Conservation (phyloP, 352 stramenopile genomes). For the Pythium diclinum region DNA sequence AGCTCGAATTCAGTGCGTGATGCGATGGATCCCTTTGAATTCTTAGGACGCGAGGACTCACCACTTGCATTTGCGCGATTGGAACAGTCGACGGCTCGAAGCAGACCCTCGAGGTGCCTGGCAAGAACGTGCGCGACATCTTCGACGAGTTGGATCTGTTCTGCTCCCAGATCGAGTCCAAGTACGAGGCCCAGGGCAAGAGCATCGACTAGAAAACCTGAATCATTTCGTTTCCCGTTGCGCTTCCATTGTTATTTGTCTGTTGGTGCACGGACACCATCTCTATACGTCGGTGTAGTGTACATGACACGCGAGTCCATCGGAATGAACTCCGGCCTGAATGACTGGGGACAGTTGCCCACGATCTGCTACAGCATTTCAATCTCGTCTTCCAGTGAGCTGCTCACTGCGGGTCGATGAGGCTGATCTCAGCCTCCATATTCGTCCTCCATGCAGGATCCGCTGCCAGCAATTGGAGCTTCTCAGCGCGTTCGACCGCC, state of each 20-base stretch:
- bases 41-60: not conserved
- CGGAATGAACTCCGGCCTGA: too few species aligned
- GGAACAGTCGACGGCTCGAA: slow-evolving; percentile 72
- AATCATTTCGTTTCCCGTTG: slow-evolving; percentile 3
- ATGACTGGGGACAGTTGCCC: not conserved
- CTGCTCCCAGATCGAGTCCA: slow-evolving; percentile 84
- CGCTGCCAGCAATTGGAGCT: slow-evolving; percentile 32
- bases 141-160: slow-evolving; percentile 82
- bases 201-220: slow-evolving; percentile 60
- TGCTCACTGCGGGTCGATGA: slow-evolving; percentile 46
- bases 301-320: not conserved
- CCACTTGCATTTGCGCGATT: not conserved
- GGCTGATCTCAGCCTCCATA: slow-evolving; percentile 47
- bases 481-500: slow-evolving; percentile 46
- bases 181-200: slow-evolving; percentile 84
- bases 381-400: not conserved
- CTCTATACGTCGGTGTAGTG: not conserved
- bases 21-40: not conserved
- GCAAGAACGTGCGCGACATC: slow-evolving; percentile 80
- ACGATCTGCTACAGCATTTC: not conserved
- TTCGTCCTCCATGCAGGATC: slow-evolving; percentile 44
- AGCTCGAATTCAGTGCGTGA: slow-evolving; percentile 80
- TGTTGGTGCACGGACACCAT: too few species aligned
- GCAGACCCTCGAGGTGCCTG: slow-evolving; percentile 60
- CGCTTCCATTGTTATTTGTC: not conserved